These are phyloP conservation scores for Sanchytrium tribonematis DNA, from an alignment of 371 early-diverging fungal species.

Conservation along the genomic window DNA sequence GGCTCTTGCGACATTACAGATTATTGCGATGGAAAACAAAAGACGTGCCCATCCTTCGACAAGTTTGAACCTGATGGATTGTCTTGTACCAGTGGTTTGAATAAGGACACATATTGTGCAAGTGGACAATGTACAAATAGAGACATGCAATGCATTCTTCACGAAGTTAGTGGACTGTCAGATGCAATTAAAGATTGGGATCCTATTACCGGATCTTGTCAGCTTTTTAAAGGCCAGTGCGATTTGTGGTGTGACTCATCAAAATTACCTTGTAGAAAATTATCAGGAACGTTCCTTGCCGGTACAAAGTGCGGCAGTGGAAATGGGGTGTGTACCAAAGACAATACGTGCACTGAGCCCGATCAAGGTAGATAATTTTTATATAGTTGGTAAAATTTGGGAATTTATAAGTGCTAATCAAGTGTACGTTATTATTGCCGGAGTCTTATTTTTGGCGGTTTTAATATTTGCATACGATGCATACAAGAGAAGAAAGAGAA, in stretches of 20 bases:
- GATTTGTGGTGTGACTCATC: not conserved
- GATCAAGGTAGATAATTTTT: not conserved
- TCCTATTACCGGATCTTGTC: not conserved
- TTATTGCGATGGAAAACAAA: conserved; percentile 41
- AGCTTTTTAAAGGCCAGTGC: not conserved
- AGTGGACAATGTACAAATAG: conserved; percentile 63
- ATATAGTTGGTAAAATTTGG: not conserved
- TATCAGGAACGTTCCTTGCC: not conserved
- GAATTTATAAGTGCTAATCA: not conserved
- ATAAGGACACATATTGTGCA: conserved; percentile 26
- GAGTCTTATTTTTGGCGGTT: not conserved
- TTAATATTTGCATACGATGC: not conserved
- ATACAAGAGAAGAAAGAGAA: not conserved
- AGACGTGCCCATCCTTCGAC: conserved; percentile 42
- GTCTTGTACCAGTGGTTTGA: conserved; percentile 15
- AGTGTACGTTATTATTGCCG: not conserved
- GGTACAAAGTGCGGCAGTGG: not conserved
- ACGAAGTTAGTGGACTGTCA: not conserved
- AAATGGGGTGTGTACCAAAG: not conserved
- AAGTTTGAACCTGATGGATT: conserved; percentile 29
- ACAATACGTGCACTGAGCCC: not conserved
- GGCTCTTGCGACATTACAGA: conserved; percentile 56
- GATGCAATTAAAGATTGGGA: not conserved
- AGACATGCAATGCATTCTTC: conserved; percentile 35
- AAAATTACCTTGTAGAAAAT: not conserved